Base-by-base conservation (phyloP, 768 basidiomycete genomes). In the Amylocystis lapponica region DNA sequence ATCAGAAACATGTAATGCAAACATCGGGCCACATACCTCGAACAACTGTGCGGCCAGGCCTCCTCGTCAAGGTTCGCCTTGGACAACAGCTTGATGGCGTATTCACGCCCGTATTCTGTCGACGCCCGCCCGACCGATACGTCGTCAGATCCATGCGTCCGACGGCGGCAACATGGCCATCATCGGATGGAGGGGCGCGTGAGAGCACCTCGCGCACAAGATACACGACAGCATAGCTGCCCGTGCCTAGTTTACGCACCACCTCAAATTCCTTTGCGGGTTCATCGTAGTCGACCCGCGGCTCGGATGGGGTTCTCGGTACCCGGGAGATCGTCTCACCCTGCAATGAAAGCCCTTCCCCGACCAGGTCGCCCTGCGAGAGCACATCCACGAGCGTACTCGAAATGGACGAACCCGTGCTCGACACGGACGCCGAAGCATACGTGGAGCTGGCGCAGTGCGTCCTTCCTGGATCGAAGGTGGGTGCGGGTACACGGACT, bases 1-100 rank as follows among this genome's bases (percentile, higher is more conserved):
- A 40, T 27, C 11, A 3, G 22, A 27, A 22, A 8, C 26, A 37
- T 39, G 16, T 5, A n/a, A 21, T 14, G 32, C 45, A 39, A 23
- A 47, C 35, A 45, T 3, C 29, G 38, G 41, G 45, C 35, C 35
- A 21, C 68, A 30, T 51, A 86, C 88, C 79, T 98, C 95, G 55
- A 89, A 80, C 68, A 95, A 76, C 66, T 98, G 96, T 5, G 93
- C 81, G 26, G 75, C 78, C 55, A 96, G 71, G 86, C 85, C 41
- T 95, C 93, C 53, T 83, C 76, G 65, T 89, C 82, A 49, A 96
- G 82, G 70, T 97, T 86, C 40, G 83, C 86, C 66, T 97, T 98
- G 62, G 89, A 91, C 51, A 98, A 72, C 64, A 90, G 87, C 74
- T 99, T 98, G 67, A 98, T 78, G n/a, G 96, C 96, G 63, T 82